Evolutionary conservation across 163 green algal species (phyloP).

Genomic region (Prototheca cutis): DNA sequence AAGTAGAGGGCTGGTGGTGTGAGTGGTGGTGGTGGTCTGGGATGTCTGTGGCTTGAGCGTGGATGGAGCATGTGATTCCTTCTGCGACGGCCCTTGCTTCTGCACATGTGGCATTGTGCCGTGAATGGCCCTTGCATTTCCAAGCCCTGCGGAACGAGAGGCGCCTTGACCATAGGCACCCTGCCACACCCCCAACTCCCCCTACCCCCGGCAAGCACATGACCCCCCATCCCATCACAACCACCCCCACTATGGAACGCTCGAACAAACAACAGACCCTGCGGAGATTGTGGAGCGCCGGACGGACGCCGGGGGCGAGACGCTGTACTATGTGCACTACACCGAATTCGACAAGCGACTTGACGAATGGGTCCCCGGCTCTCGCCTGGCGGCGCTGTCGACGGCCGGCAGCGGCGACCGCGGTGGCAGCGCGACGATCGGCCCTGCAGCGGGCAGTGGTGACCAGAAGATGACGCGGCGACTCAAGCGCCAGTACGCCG

Average conservation of each 20-base stretch:
- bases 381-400: constrained; percentile 12
- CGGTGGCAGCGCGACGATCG: background rate
- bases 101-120: too few relatives aligned
- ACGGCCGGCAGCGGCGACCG: constrained; percentile 1
- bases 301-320: constrained; percentile 10
- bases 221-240: too few relatives aligned
- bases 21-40: background rate
- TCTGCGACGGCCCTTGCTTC: too few relatives aligned
- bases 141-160: too few relatives aligned
- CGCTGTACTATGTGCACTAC: constrained; percentile 87
- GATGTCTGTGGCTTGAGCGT: background rate
- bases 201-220: too few relatives aligned
- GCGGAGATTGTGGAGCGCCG: constrained; percentile 36
- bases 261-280: constrained; percentile 26
- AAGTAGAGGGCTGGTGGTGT: constrained; percentile 2
- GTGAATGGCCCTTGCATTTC: too few relatives aligned
- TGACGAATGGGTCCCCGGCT: constrained; percentile 75
- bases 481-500: constrained; percentile 68
- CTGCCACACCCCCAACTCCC: constrained; percentile 4
- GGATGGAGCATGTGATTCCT: too few relatives aligned
- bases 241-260: too few relatives aligned
- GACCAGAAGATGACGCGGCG: constrained; percentile 72
- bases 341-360: constrained; percentile 71
- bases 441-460: constrained; percentile 1
- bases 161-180: constrained; percentile 2